Base-by-base conservation (phyloP, 768 basidiomycete genomes). In the Termitomyces titanicus region DNA sequence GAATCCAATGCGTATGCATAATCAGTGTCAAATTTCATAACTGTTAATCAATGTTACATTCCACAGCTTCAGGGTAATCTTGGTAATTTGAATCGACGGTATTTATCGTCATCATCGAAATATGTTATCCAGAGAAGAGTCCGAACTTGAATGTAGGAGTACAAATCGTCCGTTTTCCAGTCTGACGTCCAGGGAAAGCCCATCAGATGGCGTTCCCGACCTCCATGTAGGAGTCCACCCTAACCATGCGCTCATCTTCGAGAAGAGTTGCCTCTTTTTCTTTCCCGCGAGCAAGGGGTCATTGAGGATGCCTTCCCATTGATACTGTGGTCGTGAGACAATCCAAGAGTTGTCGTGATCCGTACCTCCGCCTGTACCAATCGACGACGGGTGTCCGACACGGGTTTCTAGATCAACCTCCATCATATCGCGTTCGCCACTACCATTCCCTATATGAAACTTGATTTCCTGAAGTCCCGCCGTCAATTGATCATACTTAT, bases 351-450 rank as follows among this genome's bases (percentile, higher is more conserved):
- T 81, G 62, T 90, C 83, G 58, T 88, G 80, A 62, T 89, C 85
- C 0, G 89, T 90, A 5, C 85, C 86, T n/a, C 75, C 81, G 1
- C 85, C 85, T 1, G 85, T 87, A 4, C 83, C 87, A 20, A 85
- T 66, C 3, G 80, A 82, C 3, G 86, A 85, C 1, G 79, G 67
- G 37, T 70, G 74, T 15, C 67, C 61, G 11, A 52, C 73, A 49
- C 74, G 78, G 3, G 80, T 79, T 51, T 82, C 73, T 13, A 77
- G 53, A 59, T 86, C 85, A 37, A 89, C 68, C 29, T 84, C 80
- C 52, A 83, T 79, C 82, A 89, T 85, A 59, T 86, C 81, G 27
- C 84, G 68, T 63, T 83, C 77, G 5, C 72, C 70, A 25, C 65
- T 63, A 40, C 79, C 74, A 51, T 73, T 70, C 5, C 86, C 87